phyloP scores from a whole-genome alignment of 495 filamentous ascomycete genomes.

The Xylaria telfairii region DNA sequence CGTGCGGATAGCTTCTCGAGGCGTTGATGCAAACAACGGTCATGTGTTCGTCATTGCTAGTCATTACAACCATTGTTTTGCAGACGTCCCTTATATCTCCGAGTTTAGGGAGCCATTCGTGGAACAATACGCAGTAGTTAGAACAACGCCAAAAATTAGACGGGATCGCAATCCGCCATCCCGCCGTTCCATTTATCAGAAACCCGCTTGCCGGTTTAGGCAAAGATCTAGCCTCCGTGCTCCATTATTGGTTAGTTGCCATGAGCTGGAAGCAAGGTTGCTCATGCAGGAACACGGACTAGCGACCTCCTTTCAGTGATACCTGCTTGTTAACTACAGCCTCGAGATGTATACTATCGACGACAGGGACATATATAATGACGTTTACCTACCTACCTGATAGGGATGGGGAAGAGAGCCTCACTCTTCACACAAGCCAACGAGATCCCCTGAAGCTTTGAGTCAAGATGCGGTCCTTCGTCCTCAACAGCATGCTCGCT shows the following conservation, averaged over 20 bases:
- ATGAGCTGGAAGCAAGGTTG: conserved; percentile 2
- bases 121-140: conserved; percentile 18
- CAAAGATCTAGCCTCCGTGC: conserved; percentile 13
- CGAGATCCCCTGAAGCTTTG: background rate
- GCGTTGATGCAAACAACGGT: background rate
- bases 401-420: background rate
- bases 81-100: background rate
- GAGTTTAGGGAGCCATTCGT: conserved; percentile 5
- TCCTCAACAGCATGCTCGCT: conserved; percentile 8
- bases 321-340: background rate
- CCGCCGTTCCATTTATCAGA: background rate
- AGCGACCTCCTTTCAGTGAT: conserved; percentile 24
- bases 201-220: conserved; percentile 24
- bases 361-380: conserved; percentile 21
- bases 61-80: background rate
- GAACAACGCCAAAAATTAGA: background rate
- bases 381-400: background rate
- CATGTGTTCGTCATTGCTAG: conserved; percentile 1
- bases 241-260: conserved; percentile 23
- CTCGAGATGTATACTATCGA: background rate
- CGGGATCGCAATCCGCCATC: conserved; percentile 9
- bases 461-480: conserved; percentile 21
- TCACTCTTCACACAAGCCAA: conserved; percentile 6
- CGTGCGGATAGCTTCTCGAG: background rate
- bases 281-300: conserved; percentile 23